Conservation (phyloP, 768 basidiomycete species). For the Lepiota brunneoincarnata region DNA sequence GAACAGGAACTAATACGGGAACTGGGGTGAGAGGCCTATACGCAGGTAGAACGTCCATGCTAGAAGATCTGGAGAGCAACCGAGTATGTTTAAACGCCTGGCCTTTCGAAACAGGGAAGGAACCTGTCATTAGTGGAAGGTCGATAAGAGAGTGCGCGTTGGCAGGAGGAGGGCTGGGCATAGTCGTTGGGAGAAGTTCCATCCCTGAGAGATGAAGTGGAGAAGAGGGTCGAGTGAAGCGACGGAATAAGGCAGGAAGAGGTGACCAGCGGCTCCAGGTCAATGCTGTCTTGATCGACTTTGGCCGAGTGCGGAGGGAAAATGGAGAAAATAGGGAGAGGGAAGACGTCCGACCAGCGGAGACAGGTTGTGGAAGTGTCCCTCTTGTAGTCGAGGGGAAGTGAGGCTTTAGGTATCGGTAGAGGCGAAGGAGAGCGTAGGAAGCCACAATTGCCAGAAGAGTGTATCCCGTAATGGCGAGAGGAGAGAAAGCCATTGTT, state of each 20-base stretch:
- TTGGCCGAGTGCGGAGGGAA: not conserved
- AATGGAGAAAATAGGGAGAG: constrained; percentile 6
- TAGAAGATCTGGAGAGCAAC: constrained; percentile 3
- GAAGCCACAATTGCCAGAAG: constrained; percentile 6
- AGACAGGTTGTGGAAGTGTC: constrained; percentile 7
- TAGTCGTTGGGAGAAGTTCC: constrained; percentile 5
- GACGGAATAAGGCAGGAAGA: constrained; percentile 1
- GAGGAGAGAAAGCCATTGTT: constrained; percentile 10
- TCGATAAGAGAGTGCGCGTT: constrained; percentile 2
- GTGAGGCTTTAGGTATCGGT: constrained; percentile 1
- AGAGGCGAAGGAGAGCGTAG: constrained; percentile 7
- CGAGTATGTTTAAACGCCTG: not conserved
- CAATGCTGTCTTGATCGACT: not conserved
- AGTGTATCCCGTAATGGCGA: constrained; percentile 6
- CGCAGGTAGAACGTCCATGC: constrained; percentile 5
- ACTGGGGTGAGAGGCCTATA: constrained; percentile 9
- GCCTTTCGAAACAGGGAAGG: not conserved
- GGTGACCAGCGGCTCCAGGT: constrained; percentile 9
- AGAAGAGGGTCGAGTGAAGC: constrained; percentile 6
- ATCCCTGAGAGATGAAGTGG: constrained; percentile 8
- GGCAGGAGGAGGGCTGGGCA: constrained; percentile 4
- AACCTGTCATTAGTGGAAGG: constrained; percentile 1
- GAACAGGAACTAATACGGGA: constrained; percentile 4
- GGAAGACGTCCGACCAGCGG: constrained; percentile 9
- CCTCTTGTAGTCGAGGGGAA: not conserved